Base-by-base conservation (phyloP, 2,329 filamentous ascomycete genomes). In the Phaeoacremonium minimum region DNA sequence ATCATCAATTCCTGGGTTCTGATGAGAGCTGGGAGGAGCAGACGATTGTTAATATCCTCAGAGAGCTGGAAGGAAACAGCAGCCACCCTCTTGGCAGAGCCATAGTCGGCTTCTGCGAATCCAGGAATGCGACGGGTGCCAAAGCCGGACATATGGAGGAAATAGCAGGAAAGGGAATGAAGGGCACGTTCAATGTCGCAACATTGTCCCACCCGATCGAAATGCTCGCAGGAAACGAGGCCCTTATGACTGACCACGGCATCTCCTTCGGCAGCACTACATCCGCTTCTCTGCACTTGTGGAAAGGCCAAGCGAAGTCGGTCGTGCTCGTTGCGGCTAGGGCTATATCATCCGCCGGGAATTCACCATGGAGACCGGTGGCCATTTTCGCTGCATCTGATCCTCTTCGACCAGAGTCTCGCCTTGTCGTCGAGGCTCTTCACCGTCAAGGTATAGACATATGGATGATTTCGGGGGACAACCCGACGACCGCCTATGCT, bases 21-120 rank as follows among this genome's bases (percentile, higher is more conserved):
- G 48, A 46, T 4, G 54, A 63, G 32, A 31, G 37, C 3, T 29
- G 18, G 33, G 33, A 28, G 14, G 17, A 39, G 37, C 14, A 36
- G n/a, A 34, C 7, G n/a, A 12, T 30, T 31, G 18, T 38, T 14
- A 19, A 43, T 64, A 28, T 58, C 71, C 11, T 63, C 18, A 33
- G 22, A 28, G 41, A 75, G 46, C 46, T 80, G n/a, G 77, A 82
- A 50, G 67, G 76, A 41, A 72, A 67, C 47, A 80, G 75, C 54
- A 73, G 65, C 19, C 77, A 82, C 47, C 77, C 77, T 0, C 71
- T 81, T 29, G 77, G 75, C 3, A 67, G 64, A 44, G 76, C 77
- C 0, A 60, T 80, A 20, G 59, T 69, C 4, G 53, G 55, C 0
- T 77, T 74, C 50, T 76, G 73, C 47, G 44, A 50, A 19, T 43